phyloP scores from a whole-genome alignment of 108 stramenopile genomes.

The Nitzschia palea region DNA sequence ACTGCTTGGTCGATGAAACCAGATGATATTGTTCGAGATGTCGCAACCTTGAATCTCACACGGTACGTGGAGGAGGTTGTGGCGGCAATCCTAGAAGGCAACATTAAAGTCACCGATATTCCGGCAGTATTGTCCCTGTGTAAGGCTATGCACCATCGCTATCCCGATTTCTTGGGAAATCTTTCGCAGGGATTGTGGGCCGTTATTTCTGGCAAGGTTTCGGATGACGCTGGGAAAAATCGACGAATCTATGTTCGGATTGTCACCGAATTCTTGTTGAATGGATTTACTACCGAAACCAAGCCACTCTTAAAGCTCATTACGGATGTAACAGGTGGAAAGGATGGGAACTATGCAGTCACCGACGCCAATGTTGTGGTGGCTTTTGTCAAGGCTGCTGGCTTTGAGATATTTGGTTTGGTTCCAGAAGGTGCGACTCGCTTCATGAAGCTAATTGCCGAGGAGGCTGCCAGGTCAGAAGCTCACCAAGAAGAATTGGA shows the following conservation, averaged over 20 bases:
- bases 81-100: slow-evolving; percentile 77
- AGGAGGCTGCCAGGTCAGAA: slow-evolving; percentile 21
- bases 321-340: slow-evolving; percentile 67
- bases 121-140: slow-evolving; percentile 64
- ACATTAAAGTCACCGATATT: slow-evolving; percentile 68
- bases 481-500: background rate
- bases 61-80: slow-evolving; percentile 95
- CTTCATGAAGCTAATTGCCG: slow-evolving; percentile 22
- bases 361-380: slow-evolving; percentile 79
- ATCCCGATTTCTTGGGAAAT: slow-evolving; percentile 51
- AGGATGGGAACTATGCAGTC: slow-evolving; percentile 65
- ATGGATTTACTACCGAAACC: slow-evolving; percentile 61
- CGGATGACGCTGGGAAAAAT: slow-evolving; percentile 49
- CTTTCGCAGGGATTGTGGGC: slow-evolving; percentile 52
- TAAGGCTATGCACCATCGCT: slow-evolving; percentile 72
- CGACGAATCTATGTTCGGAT: slow-evolving; percentile 67
- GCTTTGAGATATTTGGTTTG: slow-evolving; percentile 66
- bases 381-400: slow-evolving; percentile 77
- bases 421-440: slow-evolving; percentile 45
- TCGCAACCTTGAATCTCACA: slow-evolving; percentile 83
- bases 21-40: slow-evolving; percentile 69
- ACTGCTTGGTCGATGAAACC: slow-evolving; percentile 57
- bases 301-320: slow-evolving; percentile 70
- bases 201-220: slow-evolving; percentile 39
- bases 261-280: slow-evolving; percentile 66